Evolutionary conservation across 768 basidiomycete genomes (phyloP).

Genomic region (Tephrocybe sp.): DNA sequence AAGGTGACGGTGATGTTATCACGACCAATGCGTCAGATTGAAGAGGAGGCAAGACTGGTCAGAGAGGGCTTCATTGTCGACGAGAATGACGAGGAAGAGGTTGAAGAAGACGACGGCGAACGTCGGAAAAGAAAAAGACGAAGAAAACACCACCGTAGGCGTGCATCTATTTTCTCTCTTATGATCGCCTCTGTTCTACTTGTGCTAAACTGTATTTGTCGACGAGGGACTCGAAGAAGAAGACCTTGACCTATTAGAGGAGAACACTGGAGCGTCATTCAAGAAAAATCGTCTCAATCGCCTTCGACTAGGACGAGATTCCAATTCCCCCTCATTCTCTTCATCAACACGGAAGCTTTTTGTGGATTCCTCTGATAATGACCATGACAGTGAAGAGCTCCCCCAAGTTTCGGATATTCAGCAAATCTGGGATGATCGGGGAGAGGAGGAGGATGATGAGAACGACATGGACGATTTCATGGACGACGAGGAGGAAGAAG

Average conservation of each 20-base stretch:
- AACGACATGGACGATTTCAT: slow-evolving; percentile 80
- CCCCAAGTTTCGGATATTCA: slow-evolving; percentile 62
- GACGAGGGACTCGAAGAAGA: slow-evolving; percentile 86
- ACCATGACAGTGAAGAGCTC: slow-evolving; percentile 55
- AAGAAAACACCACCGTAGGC: slow-evolving; percentile 61
- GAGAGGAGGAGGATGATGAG: slow-evolving; percentile 71
- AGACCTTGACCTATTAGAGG: slow-evolving; percentile 83
- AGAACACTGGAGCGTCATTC: slow-evolving; percentile 84
- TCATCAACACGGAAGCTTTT: slow-evolving; percentile 57
- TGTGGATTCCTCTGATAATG: slow-evolving; percentile 77
- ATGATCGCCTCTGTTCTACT: slow-evolving; percentile 4
- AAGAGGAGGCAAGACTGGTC: slow-evolving; percentile 78
- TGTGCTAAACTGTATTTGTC: slow-evolving; percentile 5
- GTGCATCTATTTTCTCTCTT: slow-evolving; percentile 28
- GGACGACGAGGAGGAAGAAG: slow-evolving; percentile 78
- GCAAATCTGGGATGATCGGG: slow-evolving; percentile 82
- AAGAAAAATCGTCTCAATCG: slow-evolving; percentile 67
- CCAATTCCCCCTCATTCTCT: slow-evolving; percentile 62
- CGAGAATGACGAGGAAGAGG: slow-evolving; percentile 85
- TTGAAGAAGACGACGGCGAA: slow-evolving; percentile 65
- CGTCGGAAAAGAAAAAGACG: slow-evolving; percentile 62
- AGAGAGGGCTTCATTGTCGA: slow-evolving; percentile 92
- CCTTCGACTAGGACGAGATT: slow-evolving; percentile 68
- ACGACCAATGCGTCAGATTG: slow-evolving; percentile 61
- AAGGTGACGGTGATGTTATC: slow-evolving; percentile 53